Evolutionary conservation across 1,284 basidiomycete genomes (phyloP).

Genomic region (Moniliophthora roreri): DNA sequence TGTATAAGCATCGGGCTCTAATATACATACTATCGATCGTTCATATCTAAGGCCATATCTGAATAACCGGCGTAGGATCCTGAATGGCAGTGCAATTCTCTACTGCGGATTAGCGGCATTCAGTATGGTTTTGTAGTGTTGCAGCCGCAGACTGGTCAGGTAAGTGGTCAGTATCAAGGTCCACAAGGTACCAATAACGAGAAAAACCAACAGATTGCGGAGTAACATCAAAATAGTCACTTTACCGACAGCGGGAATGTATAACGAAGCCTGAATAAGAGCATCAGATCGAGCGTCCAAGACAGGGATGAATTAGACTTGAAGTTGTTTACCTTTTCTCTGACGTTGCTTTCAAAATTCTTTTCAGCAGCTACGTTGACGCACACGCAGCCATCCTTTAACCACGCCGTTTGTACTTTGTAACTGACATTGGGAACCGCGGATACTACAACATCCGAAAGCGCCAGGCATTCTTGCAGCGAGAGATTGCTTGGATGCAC

Average conservation of each 20-base stretch:
- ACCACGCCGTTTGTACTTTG: constrained; percentile 85
- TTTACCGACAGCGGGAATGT: constrained; percentile 93
- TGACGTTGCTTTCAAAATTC: constrained; percentile 93
- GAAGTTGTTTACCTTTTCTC: constrained; percentile 70
- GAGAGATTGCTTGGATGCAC: constrained; percentile 67
- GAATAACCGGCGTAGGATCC: too few species aligned
- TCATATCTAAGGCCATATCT: too few species aligned
- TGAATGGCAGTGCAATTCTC: too few species aligned
- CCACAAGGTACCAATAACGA: constrained; percentile 5
- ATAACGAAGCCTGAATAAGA: constrained; percentile 76
- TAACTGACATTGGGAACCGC: constrained; percentile 88
- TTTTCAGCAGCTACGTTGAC: constrained; percentile 95
- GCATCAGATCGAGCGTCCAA: neutral
- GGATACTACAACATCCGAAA: constrained; percentile 89
- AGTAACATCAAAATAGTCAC: constrained; percentile 97
- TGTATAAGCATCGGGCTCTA: neutral
- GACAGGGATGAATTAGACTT: neutral
- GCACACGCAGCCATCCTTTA: constrained; percentile 93
- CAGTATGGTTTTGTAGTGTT: constrained; percentile 56
- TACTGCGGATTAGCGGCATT: too few species aligned
- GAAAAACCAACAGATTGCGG: constrained; percentile 76
- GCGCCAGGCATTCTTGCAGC: constrained; percentile 75
- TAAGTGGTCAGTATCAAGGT: constrained; percentile 6
- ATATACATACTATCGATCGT: neutral
- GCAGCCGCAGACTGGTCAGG: constrained; percentile 62